Conservation (phyloP, 2,329 filamentous ascomycete species). For the Aspergillaceae sp. region DNA sequence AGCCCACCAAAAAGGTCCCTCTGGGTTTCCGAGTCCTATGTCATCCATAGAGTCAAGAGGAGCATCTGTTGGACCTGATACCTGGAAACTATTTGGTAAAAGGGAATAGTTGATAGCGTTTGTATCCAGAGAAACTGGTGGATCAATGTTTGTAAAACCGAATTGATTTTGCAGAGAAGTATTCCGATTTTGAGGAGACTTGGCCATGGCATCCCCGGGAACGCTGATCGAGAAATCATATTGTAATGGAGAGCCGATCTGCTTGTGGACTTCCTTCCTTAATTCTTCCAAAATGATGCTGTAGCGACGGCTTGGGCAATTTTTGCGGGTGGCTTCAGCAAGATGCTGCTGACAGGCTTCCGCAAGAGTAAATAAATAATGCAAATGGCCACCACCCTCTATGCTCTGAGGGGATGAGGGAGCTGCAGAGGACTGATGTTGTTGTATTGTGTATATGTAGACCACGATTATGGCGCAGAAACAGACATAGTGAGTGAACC, state of each 20-base stretch:
- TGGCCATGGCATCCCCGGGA: conserved; percentile 1
- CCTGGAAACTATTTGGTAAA: conserved; percentile 10
- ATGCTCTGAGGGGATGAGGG: conserved; percentile 12
- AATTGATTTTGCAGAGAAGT: conserved; percentile 1
- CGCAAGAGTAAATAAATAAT: conserved; percentile 34
- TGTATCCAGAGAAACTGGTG: conserved; percentile 7
- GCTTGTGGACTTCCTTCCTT: conserved; percentile 33
- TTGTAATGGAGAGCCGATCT: conserved; percentile 16
- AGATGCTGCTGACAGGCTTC: conserved; percentile 40
- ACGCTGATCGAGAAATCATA: background rate
- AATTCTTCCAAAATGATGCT: conserved; percentile 43
- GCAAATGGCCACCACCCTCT: conserved; percentile 14
- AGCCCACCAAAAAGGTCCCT: conserved; percentile 32
- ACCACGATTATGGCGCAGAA: conserved; percentile 36
- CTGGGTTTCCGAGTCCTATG: conserved; percentile 23
- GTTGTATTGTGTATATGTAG: conserved; percentile 37
- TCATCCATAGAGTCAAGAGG: conserved; percentile 17
- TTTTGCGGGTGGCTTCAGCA: conserved; percentile 38
- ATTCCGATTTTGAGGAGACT: conserved; percentile 1
- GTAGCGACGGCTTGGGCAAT: conserved; percentile 41
- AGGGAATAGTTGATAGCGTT: conserved; percentile 8
- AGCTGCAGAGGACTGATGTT: conserved; percentile 18
- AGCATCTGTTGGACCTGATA: conserved; percentile 10
- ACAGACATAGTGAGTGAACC: conserved; percentile 38
- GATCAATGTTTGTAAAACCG: background rate